Evolutionary conservation across 225 moss, liverwort and hornwort genomes (phyloP).

Genomic region (Bryum argenteum): DNA sequence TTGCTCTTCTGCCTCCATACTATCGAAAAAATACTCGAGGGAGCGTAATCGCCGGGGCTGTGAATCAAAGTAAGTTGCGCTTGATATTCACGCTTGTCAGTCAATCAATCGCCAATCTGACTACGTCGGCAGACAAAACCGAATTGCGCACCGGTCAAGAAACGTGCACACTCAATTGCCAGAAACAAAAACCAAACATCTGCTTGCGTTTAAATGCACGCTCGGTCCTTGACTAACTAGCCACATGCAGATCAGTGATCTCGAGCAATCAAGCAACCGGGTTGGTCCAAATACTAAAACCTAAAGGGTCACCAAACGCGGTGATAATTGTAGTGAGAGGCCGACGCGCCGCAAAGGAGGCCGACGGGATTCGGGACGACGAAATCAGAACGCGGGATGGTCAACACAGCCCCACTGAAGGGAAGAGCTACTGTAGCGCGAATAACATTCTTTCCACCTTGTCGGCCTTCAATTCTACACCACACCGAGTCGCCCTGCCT

Average conservation of each 20-base stretch:
- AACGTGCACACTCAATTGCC: neutral
- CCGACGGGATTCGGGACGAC: neutral
- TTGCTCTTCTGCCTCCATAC: constrained; percentile 45
- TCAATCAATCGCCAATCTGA: neutral
- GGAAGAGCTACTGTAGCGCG: neutral
- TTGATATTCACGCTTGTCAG: too few species aligned
- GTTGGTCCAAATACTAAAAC: neutral
- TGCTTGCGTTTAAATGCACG: too few species aligned
- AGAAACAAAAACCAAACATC: neutral
- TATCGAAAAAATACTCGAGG: neutral
- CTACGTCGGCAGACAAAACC: neutral
- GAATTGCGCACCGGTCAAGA: neutral
- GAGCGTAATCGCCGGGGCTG: too few species aligned
- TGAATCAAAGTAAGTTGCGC: too few species aligned
- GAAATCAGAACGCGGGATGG: neutral
- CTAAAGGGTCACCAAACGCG: neutral
- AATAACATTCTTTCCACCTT: neutral
- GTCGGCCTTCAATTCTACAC: constrained; percentile 16
- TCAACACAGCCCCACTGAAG: constrained; percentile 13
- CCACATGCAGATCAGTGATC: constrained; percentile 5
- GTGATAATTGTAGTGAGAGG: constrained; percentile 23
- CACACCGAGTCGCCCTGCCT: neutral
- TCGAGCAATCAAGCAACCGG: too few species aligned
- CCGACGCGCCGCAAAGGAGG: constrained; percentile 13
- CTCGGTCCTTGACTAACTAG: neutral